Base-by-base conservation (phyloP, 345 rosid genomes). In the Eucalyptus lansdowneana region DNA sequence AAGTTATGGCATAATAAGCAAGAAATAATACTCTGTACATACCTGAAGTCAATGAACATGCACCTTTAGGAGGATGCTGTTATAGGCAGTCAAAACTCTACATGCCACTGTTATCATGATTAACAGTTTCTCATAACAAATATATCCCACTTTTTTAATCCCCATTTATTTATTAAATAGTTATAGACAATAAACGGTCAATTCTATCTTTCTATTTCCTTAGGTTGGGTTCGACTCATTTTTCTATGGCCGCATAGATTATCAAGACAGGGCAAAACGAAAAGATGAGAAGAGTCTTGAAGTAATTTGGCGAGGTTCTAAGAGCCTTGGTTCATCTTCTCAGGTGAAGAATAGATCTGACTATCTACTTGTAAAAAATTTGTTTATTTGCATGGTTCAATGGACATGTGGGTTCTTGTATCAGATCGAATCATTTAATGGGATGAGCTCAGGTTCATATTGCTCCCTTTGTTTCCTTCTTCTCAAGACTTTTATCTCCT, bases 151-250 rank as follows among this genome's bases (percentile, higher is more conserved):
- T 69, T 10, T 72, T 15, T 72, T 72, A 9, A 72, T 72, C 83
- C 25, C 45, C 14, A 17, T 37, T 72, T 37, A 69, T 37, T 44
- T 37, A 37, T 24, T 76, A 76, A 76, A 76, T 76, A 37, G 27
- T 42, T 22, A 76, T 76, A 76, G 25, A 37, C 27, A 34, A 11
- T 76, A 11, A 76, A 40, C 14, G 22, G 45, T 19, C 25, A 72
- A 72, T 72, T 40, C 45, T 76, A 76, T 62, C 42, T 27, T 69
- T 31, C 31, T 50, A 88, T 92, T 88, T 87, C 44, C 90, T 89
- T 92, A 98, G 99, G 95, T 97, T 92, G 99, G 99, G 42, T 97
- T 98, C 65, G 99, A 98, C 91, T 96, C 99, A 4, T 90, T 98
- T 87, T 98, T 94, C 96, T 97, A 94, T 90, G 97, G 97, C 42